These are phyloP conservation scores for Coemansia biformis DNA, from an alignment of 192 early-diverging fungal genomes.

Conservation along the genomic window DNA sequence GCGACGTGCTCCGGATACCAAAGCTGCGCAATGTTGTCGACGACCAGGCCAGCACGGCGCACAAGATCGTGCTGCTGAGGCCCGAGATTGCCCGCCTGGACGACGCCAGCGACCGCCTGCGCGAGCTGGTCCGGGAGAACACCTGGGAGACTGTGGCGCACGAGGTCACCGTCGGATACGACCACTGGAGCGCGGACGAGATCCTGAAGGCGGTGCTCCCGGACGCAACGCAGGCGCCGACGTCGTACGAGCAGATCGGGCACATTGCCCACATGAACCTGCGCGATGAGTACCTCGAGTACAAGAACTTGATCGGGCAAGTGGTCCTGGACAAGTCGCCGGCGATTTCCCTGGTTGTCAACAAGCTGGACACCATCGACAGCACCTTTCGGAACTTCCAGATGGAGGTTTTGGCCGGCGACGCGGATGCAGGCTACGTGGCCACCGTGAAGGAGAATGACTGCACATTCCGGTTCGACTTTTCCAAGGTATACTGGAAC, in stretches of 20 bases:
- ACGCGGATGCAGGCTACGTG: slow-evolving; percentile 71
- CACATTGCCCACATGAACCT: slow-evolving; percentile 99
- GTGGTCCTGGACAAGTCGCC: slow-evolving; percentile 95
- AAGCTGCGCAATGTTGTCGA: slow-evolving; percentile 63
- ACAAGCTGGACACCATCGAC: slow-evolving; percentile 94
- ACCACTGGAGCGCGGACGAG: slow-evolving; percentile 89
- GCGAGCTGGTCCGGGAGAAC: slow-evolving; percentile 3
- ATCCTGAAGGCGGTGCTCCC: slow-evolving; percentile 87
- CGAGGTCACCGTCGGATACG: slow-evolving; percentile 67
- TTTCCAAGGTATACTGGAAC: slow-evolving; percentile 99
- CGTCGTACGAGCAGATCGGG: slow-evolving; percentile 78
- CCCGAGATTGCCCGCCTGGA: slow-evolving; percentile 30
- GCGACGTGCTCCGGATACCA: slow-evolving; percentile 58
- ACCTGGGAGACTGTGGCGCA: slow-evolving; percentile 35
- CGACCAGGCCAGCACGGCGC: slow-evolving; percentile 29
- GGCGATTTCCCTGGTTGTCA: slow-evolving; percentile 85
- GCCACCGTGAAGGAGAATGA: slow-evolving; percentile 86
- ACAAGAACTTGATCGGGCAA: slow-evolving; percentile 87
- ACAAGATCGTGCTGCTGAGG: slow-evolving; percentile 51
- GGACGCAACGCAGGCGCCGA: slow-evolving; percentile 72
- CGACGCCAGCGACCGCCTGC: slow-evolving; percentile 22
- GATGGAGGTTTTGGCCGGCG: slow-evolving; percentile 93
- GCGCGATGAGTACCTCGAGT: slow-evolving; percentile 82
- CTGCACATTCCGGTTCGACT: slow-evolving; percentile 89
- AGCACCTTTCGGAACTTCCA: slow-evolving; percentile 93